phyloP scores from a whole-genome alignment of 257 asterid genomes.

The Jacaranda copaia region DNA sequence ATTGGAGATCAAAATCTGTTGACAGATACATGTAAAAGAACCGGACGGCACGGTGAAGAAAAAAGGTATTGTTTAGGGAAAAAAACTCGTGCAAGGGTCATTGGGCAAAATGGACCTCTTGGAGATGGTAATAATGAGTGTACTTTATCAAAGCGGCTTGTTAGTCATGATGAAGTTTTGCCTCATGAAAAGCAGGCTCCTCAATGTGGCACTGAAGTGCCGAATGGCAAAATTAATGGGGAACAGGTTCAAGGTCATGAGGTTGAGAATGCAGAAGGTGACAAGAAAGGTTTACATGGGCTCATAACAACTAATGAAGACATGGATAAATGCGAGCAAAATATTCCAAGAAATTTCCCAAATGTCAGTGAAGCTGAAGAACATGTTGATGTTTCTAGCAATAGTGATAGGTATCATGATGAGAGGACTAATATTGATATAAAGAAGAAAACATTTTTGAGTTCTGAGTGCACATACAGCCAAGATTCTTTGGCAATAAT shows the following conservation, averaged over 20 bases:
- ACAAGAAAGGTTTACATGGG: conserved; percentile 31
- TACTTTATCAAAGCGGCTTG: conserved; percentile 35
- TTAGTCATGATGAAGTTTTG: conserved; percentile 33
- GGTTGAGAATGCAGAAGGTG: conserved; percentile 34
- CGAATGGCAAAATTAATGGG: conserved; percentile 35
- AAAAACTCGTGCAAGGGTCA: too few relatives aligned
- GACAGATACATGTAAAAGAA: too few relatives aligned
- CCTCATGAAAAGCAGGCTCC: conserved; percentile 31
- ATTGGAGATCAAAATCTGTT: too few relatives aligned
- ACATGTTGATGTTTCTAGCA: conserved; percentile 44
- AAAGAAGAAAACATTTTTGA: conserved; percentile 55
- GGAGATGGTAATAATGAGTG: background rate
- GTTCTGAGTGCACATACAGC: conserved; percentile 53
- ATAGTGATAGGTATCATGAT: conserved; percentile 47
- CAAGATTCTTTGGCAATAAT: conserved; percentile 57
- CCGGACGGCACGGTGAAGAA: too few relatives aligned
- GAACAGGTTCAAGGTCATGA: conserved; percentile 30
- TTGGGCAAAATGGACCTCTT: too few relatives aligned
- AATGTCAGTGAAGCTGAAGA: conserved; percentile 37
- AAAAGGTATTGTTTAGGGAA: too few relatives aligned
- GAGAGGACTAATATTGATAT: conserved; percentile 51
- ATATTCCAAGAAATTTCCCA: background rate
- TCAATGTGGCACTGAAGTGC: conserved; percentile 22
- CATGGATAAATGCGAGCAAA: conserved; percentile 29
- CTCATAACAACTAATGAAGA: conserved; percentile 27